phyloP scores from a whole-genome alignment of 1,284 basidiomycete species.

The Mycocalia duriaeana region DNA sequence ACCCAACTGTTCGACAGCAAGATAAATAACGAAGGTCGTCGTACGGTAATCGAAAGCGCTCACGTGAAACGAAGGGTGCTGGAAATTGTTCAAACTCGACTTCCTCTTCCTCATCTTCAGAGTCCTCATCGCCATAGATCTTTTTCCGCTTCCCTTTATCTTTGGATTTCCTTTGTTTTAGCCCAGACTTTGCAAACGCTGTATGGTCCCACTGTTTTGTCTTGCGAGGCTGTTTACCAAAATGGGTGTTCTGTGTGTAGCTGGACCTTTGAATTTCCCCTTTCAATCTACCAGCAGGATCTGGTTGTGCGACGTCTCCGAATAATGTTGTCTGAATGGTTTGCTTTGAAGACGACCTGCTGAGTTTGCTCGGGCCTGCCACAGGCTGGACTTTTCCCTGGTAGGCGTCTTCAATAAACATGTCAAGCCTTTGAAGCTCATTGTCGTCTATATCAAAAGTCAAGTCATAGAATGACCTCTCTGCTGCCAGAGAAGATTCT shows the following conservation, averaged over 20 bases:
- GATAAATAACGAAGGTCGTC: background rate
- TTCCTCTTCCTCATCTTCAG: conserved; percentile 43
- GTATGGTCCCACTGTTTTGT: conserved; percentile 87
- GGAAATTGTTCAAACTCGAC: conserved; percentile 83
- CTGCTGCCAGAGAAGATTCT: conserved; percentile 21
- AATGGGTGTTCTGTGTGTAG: conserved; percentile 36
- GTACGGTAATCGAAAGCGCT: conserved; percentile 24
- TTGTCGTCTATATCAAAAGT: conserved; percentile 51
- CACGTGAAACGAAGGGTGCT: conserved; percentile 61
- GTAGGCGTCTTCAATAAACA: conserved; percentile 42
- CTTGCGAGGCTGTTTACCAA: conserved; percentile 52
- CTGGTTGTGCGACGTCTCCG: conserved; percentile 41
- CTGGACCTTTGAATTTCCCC: conserved; percentile 38
- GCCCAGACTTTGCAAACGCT: conserved; percentile 73
- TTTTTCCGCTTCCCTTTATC: conserved; percentile 47
- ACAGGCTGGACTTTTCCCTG: conserved; percentile 28
- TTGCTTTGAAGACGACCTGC: conserved; percentile 29
- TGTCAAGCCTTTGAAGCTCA: conserved; percentile 50
- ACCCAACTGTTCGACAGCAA: conserved; percentile 38
- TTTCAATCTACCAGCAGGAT: conserved; percentile 27
- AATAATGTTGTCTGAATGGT: conserved; percentile 63
- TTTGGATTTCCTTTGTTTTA: conserved; percentile 35
- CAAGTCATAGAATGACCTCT: conserved; percentile 52
- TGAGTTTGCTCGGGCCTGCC: conserved; percentile 37
- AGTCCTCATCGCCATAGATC: conserved; percentile 41